Conservation (phyloP, 176 grass and related monocot species). For the Rhynchospora pubera region DNA sequence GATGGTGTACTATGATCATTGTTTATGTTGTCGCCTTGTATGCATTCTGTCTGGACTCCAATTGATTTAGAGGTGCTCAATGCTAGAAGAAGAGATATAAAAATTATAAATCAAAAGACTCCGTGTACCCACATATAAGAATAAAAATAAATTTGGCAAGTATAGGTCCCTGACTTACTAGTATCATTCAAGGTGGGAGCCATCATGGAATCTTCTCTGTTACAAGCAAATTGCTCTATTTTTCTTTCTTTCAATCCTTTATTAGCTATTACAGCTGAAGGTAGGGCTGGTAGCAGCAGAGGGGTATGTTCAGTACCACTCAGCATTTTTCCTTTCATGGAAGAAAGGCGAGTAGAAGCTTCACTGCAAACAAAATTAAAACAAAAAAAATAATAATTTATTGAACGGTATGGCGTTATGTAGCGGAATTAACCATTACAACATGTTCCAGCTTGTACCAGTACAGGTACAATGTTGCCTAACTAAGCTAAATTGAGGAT, state of each 20-base stretch:
- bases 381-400: background rate
- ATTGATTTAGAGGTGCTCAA: background rate
- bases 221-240: background rate
- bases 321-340: background rate
- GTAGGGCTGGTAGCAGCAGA: background rate
- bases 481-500: background rate
- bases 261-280: background rate
- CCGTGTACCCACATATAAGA: background rate
- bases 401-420: background rate
- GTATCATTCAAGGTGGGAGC: conserved; percentile 18
- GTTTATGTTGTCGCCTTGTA: background rate
- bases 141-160: conserved; percentile 3
- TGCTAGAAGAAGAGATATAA: background rate
- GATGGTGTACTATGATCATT: conserved; percentile 4
- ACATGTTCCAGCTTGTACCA: background rate
- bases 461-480: background rate
- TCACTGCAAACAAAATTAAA: conserved; percentile 1
- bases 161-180: conserved; percentile 24
- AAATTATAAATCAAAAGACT: background rate
- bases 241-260: conserved; percentile 5
- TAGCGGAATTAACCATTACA: background rate
- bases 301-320: conserved; percentile 2
- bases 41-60: conserved; percentile 52
- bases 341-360: background rate
- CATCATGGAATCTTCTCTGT: background rate